phyloP scores from a whole-genome alignment of 2,329 filamentous ascomycete species.

The Zalaria sp. region DNA sequence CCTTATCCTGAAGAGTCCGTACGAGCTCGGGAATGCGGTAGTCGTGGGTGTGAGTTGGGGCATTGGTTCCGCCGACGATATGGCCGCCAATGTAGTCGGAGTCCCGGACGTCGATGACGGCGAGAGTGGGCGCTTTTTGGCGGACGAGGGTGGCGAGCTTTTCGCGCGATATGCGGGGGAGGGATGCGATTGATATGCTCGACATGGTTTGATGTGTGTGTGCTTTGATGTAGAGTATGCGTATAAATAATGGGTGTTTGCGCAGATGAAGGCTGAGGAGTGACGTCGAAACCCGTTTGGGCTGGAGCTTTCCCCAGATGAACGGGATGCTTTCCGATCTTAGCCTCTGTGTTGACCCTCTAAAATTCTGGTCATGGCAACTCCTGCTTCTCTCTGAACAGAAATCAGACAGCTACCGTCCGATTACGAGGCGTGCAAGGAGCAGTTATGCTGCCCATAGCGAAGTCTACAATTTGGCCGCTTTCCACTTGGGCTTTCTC shows the following conservation, averaged over 20 bases:
- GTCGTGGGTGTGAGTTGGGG: conserved; percentile 61
- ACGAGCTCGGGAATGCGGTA: conserved; percentile 70
- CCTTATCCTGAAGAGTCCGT: conserved; percentile 58
- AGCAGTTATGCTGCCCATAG: no score
- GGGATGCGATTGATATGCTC: conserved; percentile 45
- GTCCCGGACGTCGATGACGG: conserved; percentile 82
- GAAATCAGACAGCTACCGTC: no score
- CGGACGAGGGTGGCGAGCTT: conserved; percentile 50
- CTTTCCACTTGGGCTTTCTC: conserved; percentile 52
- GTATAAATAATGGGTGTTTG: no score
- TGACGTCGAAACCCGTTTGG: no score
- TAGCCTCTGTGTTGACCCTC: no score
- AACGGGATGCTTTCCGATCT: no score
- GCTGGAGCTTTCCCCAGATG: no score
- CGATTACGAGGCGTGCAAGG: no score
- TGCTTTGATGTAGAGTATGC: no score
- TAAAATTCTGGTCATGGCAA: no score
- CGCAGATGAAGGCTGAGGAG: no score
- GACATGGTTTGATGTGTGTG: conserved; percentile 19
- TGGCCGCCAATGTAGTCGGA: conserved; percentile 84
- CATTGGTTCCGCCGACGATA: conserved; percentile 63
- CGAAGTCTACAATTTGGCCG: conserved; percentile 19
- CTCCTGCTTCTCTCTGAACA: no score
- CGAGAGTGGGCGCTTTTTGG: conserved; percentile 30
- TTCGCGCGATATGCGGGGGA: conserved; percentile 55